Evolutionary conservation across 805 yeast species (phyloP), one percentile per base, ranked within the genome.

Genomic region (Lachancea fermentati): DNA sequence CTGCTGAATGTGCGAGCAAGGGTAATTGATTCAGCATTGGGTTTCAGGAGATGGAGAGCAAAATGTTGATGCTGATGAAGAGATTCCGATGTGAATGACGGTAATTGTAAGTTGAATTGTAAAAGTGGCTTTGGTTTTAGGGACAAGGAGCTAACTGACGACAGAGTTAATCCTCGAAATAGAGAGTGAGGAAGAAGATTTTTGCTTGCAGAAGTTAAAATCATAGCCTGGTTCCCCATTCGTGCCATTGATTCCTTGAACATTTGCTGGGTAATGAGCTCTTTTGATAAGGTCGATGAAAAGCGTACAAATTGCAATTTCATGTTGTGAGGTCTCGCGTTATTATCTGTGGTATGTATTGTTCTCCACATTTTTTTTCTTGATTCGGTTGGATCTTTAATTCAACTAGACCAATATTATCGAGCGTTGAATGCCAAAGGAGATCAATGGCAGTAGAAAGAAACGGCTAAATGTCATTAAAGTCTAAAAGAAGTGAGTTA

Each of bases 91-190:
- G 97, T 89, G 24, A 80, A 72, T 4, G 96, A 85, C 0, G 97
- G 97, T 11, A 79, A 66, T 60, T 85, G 95, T 29, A 91, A 66
- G 58, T 91, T 91, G 67, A 91, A 89, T 52, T 86, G 93, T 1
- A 91, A 54, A 39, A 89, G 62, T 1, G 96, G 94, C 11, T 69
- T 69, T 0, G 96, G 96, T 35, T 72, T 68, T 19, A 88, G 74
- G 0, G 95, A 79, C 11, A 91, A 65, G 1, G 97, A 88, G 9
- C 86, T 76, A 32, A 88, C 85, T 1, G 96, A 86, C 2, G 96
- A 84, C 1, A 91, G 67, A 0, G 97, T 87, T 69, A 85, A 77
- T 0, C 97, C 97, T 17, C 63, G 51, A 30, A 55, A 57, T 19
- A 30, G 37, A 1, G 42, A 36, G 24, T 46, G 49, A 5, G 47